Percentiles rank a stretch among this genome's conserved stretches.
Conservation (phyloP, 108 stramenopile species). For the Parmales sp. region DNA sequence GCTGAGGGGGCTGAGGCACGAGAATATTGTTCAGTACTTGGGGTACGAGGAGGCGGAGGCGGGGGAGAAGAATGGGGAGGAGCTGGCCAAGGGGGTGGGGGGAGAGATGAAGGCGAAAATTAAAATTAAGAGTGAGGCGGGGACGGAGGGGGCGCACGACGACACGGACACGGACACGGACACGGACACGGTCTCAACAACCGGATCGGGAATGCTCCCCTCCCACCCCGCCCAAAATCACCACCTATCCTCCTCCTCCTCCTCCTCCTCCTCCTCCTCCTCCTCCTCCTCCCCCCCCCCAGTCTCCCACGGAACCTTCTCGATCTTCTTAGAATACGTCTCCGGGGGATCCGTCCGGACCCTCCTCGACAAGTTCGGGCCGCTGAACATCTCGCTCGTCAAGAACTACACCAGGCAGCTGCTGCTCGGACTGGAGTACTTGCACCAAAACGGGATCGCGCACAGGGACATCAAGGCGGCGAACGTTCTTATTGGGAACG, state of each 20-base stretch:
- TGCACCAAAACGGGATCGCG: conserved; percentile 45
- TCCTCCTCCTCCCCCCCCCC: background rate
- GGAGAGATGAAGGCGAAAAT: no score
- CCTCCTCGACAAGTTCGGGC: conserved; percentile 22
- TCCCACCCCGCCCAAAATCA: background rate
- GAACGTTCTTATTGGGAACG: conserved; percentile 36
- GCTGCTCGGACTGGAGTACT: conserved; percentile 44
- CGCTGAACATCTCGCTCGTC: conserved; percentile 19
- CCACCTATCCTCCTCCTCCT: background rate
- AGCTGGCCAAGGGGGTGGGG: background rate
- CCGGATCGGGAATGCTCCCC: background rate
- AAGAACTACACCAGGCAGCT: conserved; percentile 35
- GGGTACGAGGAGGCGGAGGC: conserved; percentile 30
- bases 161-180: background rate
- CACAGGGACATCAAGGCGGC: conserved; percentile 56
- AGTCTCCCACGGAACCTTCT: conserved; percentile 9
- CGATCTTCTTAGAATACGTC: conserved; percentile 37
- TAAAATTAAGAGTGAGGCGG: no score
- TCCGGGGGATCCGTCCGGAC: conserved; percentile 26
- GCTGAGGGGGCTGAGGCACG: conserved; percentile 12
- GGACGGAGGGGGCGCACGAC: background rate
- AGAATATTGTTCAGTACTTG: conserved; percentile 41
- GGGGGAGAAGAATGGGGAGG: no score
- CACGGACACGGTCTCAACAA: background rate
- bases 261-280: background rate